These are phyloP conservation scores for Cokeromyces recurvatus DNA, from an alignment of 371 early-diverging fungal species.

Conservation along the genomic window DNA sequence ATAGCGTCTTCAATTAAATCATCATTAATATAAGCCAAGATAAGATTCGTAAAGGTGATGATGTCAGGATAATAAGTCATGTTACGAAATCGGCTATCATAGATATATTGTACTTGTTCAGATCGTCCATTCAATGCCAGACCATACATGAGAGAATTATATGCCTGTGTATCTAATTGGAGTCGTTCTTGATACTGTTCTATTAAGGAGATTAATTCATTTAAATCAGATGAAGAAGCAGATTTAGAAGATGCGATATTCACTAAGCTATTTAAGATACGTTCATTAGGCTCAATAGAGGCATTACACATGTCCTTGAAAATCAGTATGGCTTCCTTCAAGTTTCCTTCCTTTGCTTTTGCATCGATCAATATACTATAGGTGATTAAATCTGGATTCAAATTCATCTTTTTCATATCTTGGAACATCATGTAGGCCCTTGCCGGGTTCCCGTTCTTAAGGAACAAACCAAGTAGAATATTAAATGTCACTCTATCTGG, in stretches of 20 bases:
- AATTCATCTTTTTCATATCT: constrained; percentile 26
- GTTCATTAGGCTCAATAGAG: constrained; percentile 25
- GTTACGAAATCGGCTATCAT: constrained; percentile 11
- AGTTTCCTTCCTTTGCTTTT: constrained; percentile 22
- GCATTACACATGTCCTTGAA: constrained; percentile 36
- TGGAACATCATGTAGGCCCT: constrained; percentile 29
- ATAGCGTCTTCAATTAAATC: constrained; percentile 20
- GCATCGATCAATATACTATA: constrained; percentile 52
- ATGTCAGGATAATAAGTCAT: constrained; percentile 12
- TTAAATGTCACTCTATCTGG: constrained; percentile 35
- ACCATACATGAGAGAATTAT: constrained; percentile 18
- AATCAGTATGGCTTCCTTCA: constrained; percentile 25
- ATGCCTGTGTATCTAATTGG: constrained; percentile 13
- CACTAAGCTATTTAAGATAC: constrained; percentile 27
- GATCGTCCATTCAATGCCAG: constrained; percentile 19
- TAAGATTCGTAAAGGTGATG: constrained; percentile 23
- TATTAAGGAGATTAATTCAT: not conserved
- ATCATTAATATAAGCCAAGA: constrained; percentile 24
- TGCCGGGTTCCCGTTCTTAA: constrained; percentile 25
- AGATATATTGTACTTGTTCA: constrained; percentile 7
- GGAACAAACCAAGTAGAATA: constrained; percentile 37
- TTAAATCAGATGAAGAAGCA: not conserved
- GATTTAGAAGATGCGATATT: constrained; percentile 18
- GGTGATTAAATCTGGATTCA: constrained; percentile 46
- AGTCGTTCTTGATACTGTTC: not conserved